Evolutionary conservation across 495 filamentous ascomycete genomes (phyloP).

Genomic region (Cercophora newfieldiana): DNA sequence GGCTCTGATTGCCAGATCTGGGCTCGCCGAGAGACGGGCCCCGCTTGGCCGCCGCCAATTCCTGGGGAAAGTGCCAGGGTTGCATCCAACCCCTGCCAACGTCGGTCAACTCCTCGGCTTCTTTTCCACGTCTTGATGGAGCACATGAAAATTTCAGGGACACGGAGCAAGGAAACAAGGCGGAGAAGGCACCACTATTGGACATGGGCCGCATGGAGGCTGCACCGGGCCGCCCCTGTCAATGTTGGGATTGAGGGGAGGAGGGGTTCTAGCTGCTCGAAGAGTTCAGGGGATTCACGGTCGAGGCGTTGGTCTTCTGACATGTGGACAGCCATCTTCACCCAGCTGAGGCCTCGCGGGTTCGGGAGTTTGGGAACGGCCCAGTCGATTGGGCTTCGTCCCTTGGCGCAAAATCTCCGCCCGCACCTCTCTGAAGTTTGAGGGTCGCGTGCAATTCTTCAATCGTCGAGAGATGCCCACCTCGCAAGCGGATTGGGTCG

Average conservation of each 20-base stretch:
- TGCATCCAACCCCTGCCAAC: constrained; percentile 16
- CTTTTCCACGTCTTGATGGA: constrained; percentile 20
- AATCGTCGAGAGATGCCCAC: neutral
- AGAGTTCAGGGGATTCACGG: neutral
- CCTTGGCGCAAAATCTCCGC: neutral
- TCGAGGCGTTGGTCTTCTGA: neutral
- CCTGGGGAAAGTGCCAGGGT: constrained; percentile 26
- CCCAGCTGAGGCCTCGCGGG: neutral
- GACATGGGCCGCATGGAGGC: neutral
- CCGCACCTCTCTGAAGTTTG: neutral
- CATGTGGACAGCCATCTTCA: neutral
- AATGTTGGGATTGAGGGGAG: neutral
- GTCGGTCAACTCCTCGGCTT: constrained; percentile 28
- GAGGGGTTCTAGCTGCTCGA: neutral
- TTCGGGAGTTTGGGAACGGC: neutral
- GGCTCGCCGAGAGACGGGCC: constrained; percentile 21
- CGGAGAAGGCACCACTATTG: neutral
- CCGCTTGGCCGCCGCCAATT: constrained; percentile 18
- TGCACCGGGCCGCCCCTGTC: neutral
- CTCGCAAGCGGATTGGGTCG: neutral
- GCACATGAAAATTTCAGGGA: constrained; percentile 33
- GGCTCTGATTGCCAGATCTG: constrained; percentile 31
- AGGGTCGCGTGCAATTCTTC: neutral
- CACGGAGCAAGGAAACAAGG: neutral
- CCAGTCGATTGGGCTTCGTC: neutral